A percentile compares a stretch with the other conserved stretches of the same genome.
Evolutionary conservation across 2,329 filamentous ascomycete genomes (phyloP).

Genomic region (Colletotrichum agaves): DNA sequence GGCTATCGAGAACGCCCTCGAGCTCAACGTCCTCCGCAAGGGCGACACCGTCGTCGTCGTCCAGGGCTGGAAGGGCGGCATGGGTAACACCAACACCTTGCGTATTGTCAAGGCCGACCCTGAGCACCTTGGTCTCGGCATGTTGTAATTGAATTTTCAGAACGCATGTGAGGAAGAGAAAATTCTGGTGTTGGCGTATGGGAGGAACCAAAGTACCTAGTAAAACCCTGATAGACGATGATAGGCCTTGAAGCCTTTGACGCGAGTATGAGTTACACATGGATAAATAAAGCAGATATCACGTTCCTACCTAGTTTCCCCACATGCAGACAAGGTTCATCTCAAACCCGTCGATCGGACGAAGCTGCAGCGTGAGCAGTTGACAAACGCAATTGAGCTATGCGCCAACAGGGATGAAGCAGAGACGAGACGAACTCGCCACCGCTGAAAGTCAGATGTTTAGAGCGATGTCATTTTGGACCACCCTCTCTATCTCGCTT

Average conservation of each 20-base stretch:
- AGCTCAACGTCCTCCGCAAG: conserved; percentile 78
- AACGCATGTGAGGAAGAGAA: conserved; percentile 4
- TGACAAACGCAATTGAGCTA: not conserved
- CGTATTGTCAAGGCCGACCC: conserved; percentile 71
- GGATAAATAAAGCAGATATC: conserved; percentile 26
- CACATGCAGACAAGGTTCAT: not conserved
- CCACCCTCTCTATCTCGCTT: too few relatives aligned
- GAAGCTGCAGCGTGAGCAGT: not conserved
- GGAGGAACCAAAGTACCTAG: conserved; percentile 35
- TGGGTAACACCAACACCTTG: conserved; percentile 90
- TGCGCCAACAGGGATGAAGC: too few relatives aligned
- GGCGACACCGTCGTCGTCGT: conserved; percentile 85
- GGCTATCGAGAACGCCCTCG: conserved; percentile 88
- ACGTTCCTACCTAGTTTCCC: not conserved
- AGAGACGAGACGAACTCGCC: too few relatives aligned
- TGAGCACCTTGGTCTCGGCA: conserved; percentile 67
- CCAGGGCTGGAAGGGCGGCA: conserved; percentile 90
- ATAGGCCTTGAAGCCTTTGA: conserved; percentile 23
- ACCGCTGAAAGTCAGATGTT: too few relatives aligned
- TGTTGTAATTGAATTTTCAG: conserved; percentile 43
- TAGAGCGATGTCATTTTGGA: too few relatives aligned
- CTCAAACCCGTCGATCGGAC: not conserved
- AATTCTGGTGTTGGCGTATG: conserved; percentile 26
- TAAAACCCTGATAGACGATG: conserved; percentile 36
- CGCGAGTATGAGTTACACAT: conserved; percentile 35